Conservation (phyloP, 163 green algal genomes). For the Trebouxiophyceae sp. region DNA sequence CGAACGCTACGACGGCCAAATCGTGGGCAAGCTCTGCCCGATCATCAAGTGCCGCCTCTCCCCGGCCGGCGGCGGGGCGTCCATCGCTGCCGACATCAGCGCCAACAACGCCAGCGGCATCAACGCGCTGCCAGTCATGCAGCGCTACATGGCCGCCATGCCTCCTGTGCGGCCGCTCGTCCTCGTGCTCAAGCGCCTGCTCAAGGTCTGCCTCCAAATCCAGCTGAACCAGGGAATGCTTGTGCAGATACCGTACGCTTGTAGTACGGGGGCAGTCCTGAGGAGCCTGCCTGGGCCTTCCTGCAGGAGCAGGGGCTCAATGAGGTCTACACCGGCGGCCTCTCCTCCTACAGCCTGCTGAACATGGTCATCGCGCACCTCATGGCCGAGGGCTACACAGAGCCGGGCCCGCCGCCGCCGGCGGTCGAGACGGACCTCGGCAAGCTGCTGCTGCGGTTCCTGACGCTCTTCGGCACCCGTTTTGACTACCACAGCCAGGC, state of each 20-base stretch:
- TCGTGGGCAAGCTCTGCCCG: no score
- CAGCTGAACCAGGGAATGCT: no score
- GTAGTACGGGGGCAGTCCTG: neutral
- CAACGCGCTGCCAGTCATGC: neutral
- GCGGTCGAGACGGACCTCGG: neutral
- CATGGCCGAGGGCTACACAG: slow-evolving; percentile 50
- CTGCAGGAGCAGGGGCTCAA: neutral
- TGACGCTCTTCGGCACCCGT: neutral
- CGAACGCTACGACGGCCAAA: no score
- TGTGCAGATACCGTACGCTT: no score
- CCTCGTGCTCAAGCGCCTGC: neutral
- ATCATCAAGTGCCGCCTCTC: neutral
- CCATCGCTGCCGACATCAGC: neutral
- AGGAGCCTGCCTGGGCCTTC: neutral
- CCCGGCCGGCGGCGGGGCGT: neutral
- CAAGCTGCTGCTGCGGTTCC: slow-evolving; percentile 5
- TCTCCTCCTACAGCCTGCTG: slow-evolving; percentile 35
- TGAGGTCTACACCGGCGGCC: slow-evolving; percentile 2
- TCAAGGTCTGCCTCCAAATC: neutral
- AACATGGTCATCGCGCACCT: slow-evolving; percentile 50
- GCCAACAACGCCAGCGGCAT: slow-evolving; percentile 1
- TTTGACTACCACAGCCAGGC: slow-evolving; percentile 5
- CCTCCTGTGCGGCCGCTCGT: slow-evolving; percentile 1
- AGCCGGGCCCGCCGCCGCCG: slow-evolving; percentile 29
- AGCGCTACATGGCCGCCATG: neutral